These are phyloP conservation scores for Mortierella hygrophila DNA, from an alignment of 192 early-diverging fungal genomes.

Conservation along the genomic window DNA sequence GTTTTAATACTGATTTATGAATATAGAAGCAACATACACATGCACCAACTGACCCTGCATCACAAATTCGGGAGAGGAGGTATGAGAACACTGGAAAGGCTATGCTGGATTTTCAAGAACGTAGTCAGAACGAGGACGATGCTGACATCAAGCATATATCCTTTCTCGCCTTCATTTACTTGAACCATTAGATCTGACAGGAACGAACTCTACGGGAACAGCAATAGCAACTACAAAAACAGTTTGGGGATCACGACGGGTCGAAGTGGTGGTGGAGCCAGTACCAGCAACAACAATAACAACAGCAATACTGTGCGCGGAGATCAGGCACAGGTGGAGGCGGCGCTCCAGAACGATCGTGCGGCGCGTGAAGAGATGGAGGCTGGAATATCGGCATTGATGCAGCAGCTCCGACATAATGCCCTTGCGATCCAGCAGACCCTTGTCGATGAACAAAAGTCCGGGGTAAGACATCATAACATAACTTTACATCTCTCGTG, in stretches of 20 bases:
- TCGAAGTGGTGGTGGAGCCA: neutral
- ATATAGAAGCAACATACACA: neutral
- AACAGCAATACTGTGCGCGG: neutral
- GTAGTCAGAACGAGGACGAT: neutral
- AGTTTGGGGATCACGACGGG: neutral
- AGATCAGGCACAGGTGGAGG: conserved; percentile 38
- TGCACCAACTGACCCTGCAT: neutral
- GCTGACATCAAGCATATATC: neutral
- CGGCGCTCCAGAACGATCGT: conserved; percentile 48
- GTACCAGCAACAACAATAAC: neutral
- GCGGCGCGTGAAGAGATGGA: conserved; percentile 47
- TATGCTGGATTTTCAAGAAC: neutral
- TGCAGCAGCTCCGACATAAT: conserved; percentile 50
- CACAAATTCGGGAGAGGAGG: neutral
- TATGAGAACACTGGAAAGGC: neutral
- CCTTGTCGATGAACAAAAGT: conserved; percentile 26
- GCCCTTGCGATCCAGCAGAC: conserved; percentile 45
- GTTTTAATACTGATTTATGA: neutral
- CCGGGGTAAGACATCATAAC: conserved; percentile 24
- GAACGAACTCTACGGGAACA: neutral
- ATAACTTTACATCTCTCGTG: neutral
- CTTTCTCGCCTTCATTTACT: neutral
- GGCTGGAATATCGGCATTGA: conserved; percentile 28
- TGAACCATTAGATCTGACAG: neutral
- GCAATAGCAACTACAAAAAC: neutral